Conservation (phyloP, 805 yeast species). For the Saccharomycodes ludwigii region DNA sequence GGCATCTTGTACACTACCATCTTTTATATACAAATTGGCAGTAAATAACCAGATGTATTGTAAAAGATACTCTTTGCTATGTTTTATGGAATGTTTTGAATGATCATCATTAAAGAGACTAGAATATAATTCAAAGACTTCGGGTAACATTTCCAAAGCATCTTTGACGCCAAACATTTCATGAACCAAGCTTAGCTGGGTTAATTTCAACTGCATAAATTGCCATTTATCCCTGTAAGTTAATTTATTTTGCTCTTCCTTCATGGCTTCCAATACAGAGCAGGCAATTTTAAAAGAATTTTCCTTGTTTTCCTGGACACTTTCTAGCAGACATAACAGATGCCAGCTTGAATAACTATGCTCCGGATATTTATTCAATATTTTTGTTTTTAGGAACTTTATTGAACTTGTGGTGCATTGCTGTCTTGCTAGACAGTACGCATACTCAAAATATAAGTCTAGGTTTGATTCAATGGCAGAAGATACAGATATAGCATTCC, state of each 20-base stretch:
- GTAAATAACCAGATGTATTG: constrained; percentile 70
- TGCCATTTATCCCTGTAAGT: constrained; percentile 27
- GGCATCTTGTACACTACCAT: constrained; percentile 45
- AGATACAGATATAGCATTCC: constrained; percentile 16
- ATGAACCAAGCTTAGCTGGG: constrained; percentile 62
- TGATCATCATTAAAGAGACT: constrained; percentile 28
- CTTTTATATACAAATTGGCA: constrained; percentile 47
- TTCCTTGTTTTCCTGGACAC: constrained; percentile 45
- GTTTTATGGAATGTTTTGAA: constrained; percentile 8
- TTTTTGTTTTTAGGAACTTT: constrained; percentile 32
- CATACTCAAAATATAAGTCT: constrained; percentile 30
- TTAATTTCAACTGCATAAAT: constrained; percentile 56
- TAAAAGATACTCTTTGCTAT: constrained; percentile 28
- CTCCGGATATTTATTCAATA: constrained; percentile 39
- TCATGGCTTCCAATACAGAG: constrained; percentile 36
- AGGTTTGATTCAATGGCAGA: constrained; percentile 2
- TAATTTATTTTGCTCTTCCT: constrained; percentile 16
- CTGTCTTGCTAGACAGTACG: constrained; percentile 33
- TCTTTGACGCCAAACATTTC: constrained; percentile 43
- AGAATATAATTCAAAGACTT: constrained; percentile 47
- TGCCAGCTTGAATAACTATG: constrained; percentile 51
- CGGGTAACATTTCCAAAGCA: constrained; percentile 54
- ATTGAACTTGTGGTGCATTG: constrained; percentile 32
- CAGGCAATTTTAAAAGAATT: constrained; percentile 46
- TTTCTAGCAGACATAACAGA: constrained; percentile 47